A percentile compares a stretch with the other conserved stretches of the same genome.
Conservation (phyloP, 352 stramenopile genomes). For the Pythium aquatile region DNA sequence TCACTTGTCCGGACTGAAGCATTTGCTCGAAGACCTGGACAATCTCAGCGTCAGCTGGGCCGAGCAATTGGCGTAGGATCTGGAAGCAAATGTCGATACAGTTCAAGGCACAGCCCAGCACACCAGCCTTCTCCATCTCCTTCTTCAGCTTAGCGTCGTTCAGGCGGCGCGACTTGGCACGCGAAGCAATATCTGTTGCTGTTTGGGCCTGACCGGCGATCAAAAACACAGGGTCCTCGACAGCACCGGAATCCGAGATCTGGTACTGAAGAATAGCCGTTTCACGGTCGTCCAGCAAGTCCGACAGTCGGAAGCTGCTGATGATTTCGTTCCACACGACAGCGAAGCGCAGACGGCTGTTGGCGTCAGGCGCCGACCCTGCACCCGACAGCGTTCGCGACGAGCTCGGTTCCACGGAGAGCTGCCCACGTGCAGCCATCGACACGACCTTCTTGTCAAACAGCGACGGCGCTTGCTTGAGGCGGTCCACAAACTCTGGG, state of each 20-base stretch:
- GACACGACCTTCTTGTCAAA: slow-evolving; percentile 85
- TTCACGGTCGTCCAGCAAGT: slow-evolving; percentile 85
- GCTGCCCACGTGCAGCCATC: slow-evolving; percentile 56
- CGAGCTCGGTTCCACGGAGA: slow-evolving; percentile 45
- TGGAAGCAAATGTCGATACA: slow-evolving; percentile 80
- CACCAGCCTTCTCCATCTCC: slow-evolving; percentile 70
- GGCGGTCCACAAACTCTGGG: slow-evolving; percentile 63
- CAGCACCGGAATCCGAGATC: slow-evolving; percentile 75
- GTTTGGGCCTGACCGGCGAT: slow-evolving; percentile 78
- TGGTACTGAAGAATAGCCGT: slow-evolving; percentile 88
- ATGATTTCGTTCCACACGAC: slow-evolving; percentile 90
- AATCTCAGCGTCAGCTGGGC: slow-evolving; percentile 58
- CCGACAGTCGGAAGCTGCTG: slow-evolving; percentile 85
- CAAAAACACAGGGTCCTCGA: slow-evolving; percentile 86
- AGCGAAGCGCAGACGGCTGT: slow-evolving; percentile 79
- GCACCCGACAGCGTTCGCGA: slow-evolving; percentile 53
- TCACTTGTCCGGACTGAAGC: slow-evolving; percentile 45
- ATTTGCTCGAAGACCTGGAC: slow-evolving; percentile 72
- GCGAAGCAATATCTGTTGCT: slow-evolving; percentile 61
- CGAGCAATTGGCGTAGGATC: slow-evolving; percentile 79
- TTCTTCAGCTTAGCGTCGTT: slow-evolving; percentile 65
- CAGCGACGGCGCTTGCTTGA: slow-evolving; percentile 58
- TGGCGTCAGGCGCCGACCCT: slow-evolving; percentile 59
- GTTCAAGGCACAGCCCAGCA: slow-evolving; percentile 73
- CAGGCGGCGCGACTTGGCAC: slow-evolving; percentile 52